Evolutionary conservation across 169 alveolate genomes (phyloP).

Genomic region (Plasmodium reichenowi): DNA sequence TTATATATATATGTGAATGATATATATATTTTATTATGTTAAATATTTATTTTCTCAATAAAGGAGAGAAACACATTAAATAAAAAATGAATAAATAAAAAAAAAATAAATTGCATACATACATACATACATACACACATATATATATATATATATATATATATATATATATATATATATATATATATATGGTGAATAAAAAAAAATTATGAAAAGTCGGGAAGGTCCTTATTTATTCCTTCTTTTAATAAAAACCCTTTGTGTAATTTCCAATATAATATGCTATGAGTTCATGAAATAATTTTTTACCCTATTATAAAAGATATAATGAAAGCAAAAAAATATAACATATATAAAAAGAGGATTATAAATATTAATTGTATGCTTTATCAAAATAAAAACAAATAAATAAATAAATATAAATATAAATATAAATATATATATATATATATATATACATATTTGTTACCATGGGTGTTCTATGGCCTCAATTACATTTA

Average conservation of each 20-base stretch:
- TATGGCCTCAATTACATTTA: slow-evolving; percentile 77
- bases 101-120: too few relatives aligned
- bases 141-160: too few relatives aligned
- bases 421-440: neutral
- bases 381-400: neutral
- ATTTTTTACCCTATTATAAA: slow-evolving; percentile 39
- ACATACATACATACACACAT: too few relatives aligned
- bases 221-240: too few relatives aligned
- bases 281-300: slow-evolving; percentile 43
- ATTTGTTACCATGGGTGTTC: slow-evolving; percentile 79
- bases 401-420: slow-evolving; percentile 2
- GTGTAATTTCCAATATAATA: neutral
- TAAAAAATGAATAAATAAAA: neutral
- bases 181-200: too few relatives aligned
- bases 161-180: too few relatives aligned
- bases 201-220: too few relatives aligned
- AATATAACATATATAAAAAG: neutral
- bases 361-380: neutral
- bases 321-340: neutral
- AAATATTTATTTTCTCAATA: too few relatives aligned
- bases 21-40: too few relatives aligned
- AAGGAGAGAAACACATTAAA: neutral
- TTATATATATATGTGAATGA: too few relatives aligned
- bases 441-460: slow-evolving; percentile 9
- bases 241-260: too few relatives aligned